phyloP scores from a whole-genome alignment of 768 basidiomycete genomes.

The Leucosporidium creatinivorum region DNA sequence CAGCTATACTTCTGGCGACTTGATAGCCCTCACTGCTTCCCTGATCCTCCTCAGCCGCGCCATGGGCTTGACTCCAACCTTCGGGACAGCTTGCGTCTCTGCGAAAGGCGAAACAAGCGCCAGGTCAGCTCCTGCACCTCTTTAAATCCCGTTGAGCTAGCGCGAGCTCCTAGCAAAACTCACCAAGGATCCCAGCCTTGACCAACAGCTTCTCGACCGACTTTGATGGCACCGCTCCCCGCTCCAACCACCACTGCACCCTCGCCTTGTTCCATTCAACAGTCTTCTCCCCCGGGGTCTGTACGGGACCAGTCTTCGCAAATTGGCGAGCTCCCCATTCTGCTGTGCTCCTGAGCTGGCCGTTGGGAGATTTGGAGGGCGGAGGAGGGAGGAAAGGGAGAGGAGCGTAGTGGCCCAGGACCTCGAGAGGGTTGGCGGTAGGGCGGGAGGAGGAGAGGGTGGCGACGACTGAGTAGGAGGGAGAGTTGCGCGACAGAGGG shows the following conservation, averaged over 20 bases:
- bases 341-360: slow-evolving; percentile 41
- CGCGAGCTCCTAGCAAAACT: neutral
- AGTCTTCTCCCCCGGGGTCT: slow-evolving; percentile 50
- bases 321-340: slow-evolving; percentile 42
- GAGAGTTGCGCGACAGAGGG: slow-evolving; percentile 59
- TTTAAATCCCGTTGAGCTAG: neutral
- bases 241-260: slow-evolving; percentile 78
- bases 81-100: too few relatives aligned
- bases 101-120: too few relatives aligned
- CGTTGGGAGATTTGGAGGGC: slow-evolving; percentile 31
- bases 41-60: too few relatives aligned
- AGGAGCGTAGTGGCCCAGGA: slow-evolving; percentile 76
- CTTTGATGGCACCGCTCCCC: slow-evolving; percentile 75
- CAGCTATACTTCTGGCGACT: too few relatives aligned
- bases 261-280: slow-evolving; percentile 86
- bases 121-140: neutral
- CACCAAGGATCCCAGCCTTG: slow-evolving; percentile 52
- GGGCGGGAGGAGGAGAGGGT: slow-evolving; percentile 63
- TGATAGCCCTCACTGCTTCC: too few relatives aligned
- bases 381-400: slow-evolving; percentile 39
- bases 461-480: slow-evolving; percentile 78
- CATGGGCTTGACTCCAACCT: too few relatives aligned
- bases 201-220: slow-evolving; percentile 69
- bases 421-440: slow-evolving; percentile 79
- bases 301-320: slow-evolving; percentile 5